Conservation (phyloP, 1,284 basidiomycete genomes). For the Anthracocystis walkeri region DNA sequence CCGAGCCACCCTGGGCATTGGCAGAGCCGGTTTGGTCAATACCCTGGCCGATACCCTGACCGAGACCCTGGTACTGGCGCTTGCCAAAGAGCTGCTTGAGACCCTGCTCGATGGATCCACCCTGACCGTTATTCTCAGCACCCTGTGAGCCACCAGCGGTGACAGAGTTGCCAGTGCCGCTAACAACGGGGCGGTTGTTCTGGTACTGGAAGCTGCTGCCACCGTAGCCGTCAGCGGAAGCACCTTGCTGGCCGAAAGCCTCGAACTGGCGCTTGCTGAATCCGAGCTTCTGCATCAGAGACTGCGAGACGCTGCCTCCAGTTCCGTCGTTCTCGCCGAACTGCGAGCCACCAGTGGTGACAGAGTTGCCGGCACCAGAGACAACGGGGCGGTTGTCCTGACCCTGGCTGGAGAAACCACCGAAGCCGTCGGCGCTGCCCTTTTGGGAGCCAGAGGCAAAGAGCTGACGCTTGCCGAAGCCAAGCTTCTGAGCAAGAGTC, state of each 20-base stretch:
- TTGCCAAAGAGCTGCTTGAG: conserved; percentile 31
- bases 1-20: conserved; percentile 28
- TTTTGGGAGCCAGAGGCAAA: conserved; percentile 29
- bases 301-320: conserved; percentile 21
- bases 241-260: conserved; percentile 24
- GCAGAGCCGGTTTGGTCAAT: conserved; percentile 33
- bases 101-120: conserved; percentile 24
- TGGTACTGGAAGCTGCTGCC: conserved; percentile 27
- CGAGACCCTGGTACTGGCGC: conserved; percentile 36
- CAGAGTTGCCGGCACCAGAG: conserved; percentile 32
- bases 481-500: conserved; percentile 29
- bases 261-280: conserved; percentile 26
- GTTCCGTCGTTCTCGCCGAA: conserved; percentile 29
- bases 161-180: conserved; percentile 29
- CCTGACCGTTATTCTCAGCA: conserved; percentile 36
- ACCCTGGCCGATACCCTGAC: conserved; percentile 38
- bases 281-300: conserved; percentile 25
- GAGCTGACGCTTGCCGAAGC: conserved; percentile 27
- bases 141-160: conserved; percentile 32
- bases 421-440: conserved; percentile 25
- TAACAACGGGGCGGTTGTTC: conserved; percentile 36
- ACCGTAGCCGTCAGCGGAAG: conserved; percentile 27
- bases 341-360: conserved; percentile 29
- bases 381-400: conserved; percentile 31
- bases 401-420: conserved; percentile 19